Evolutionary conservation across 768 basidiomycete genomes (phyloP), one percentile per base, ranked within the genome.

Genomic region (Atractiella rhizophila): DNA sequence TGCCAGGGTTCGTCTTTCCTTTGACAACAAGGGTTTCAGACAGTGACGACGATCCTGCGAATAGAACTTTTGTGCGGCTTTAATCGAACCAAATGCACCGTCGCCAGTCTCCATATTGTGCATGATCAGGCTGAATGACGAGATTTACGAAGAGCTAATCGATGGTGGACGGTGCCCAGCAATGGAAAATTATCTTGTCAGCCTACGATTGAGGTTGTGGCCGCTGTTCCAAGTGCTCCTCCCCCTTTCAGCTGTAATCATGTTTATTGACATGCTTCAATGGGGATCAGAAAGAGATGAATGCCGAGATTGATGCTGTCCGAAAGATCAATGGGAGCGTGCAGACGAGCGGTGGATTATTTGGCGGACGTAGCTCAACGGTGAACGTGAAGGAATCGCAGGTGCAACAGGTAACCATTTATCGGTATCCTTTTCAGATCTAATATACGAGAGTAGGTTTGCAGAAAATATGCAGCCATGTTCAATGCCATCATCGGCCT

Each of bases 161-260:
- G 30, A n/a, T 15, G 16, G 18, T 15, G 35, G 13, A 6, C 35
- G 26, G 8, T 5, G 23, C 50, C 62, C 73, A 5, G 79, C 85
- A 12, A 66, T 85, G 18, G 79, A 86, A 50, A 66, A 69, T 7
- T 83, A 75, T 57, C 65, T 86, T 37, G 77, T 83, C 56, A 65
- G 68, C 2, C 64, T 85, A 32, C 74, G 81, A 18, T 60, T 98
- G 40, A 68, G 73, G 49, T 70, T 96, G 66, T 96, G 85, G 82
- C 91, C 88, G 2, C 64, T 76, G 4, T 96, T 88, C 59, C 77
- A n/a, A n/a, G n/a, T n/a, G n/a, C n/a, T n/a, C n/a, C n/a, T n/a
- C n/a, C n/a, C n/a, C n/a, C n/a, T n/a, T n/a, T n/a, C n/a, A n/a
- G n/a, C n/a, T n/a, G n/a, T n/a, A n/a, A n/a, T n/a, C n/a, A n/a